Evolutionary conservation across 805 yeast species (phyloP).

Genomic region (Cyberlindnera misumaiensis): DNA sequence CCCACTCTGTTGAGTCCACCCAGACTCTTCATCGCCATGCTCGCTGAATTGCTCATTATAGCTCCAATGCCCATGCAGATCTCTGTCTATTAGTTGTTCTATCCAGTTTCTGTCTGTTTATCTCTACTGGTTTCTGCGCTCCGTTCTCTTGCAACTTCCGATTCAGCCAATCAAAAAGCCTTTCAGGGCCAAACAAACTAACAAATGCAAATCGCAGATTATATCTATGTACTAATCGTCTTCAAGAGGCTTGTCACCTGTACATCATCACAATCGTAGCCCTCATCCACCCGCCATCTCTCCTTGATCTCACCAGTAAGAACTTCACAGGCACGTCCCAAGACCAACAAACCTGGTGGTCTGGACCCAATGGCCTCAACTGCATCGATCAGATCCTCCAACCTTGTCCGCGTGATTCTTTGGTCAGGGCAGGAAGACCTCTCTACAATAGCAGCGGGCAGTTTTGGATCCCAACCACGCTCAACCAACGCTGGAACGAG

Average conservation of each 20-base stretch:
- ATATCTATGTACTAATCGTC: neutral
- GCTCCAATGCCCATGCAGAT: no score
- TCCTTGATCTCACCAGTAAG: conserved; percentile 18
- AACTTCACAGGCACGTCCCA: conserved; percentile 72
- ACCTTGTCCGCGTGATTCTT: conserved; percentile 68
- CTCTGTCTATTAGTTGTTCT: no score
- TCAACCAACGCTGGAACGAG: conserved; percentile 47
- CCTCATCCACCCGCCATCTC: conserved; percentile 30
- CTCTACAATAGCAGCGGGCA: conserved; percentile 84
- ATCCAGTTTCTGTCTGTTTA: no score
- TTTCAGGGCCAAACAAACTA: no score
- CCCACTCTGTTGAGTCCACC: no score
- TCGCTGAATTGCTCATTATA: no score
- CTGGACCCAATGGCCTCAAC: conserved; percentile 73
- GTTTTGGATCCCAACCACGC: conserved; percentile 57
- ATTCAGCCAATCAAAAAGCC: no score
- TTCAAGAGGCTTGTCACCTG: conserved; percentile 1
- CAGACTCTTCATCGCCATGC: no score
- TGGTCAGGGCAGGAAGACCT: conserved; percentile 94
- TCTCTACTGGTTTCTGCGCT: no score
- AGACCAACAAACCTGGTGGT: conserved; percentile 86
- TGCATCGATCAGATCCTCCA: conserved; percentile 63
- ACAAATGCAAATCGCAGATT: no score
- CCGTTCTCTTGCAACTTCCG: no score
- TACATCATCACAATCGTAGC: conserved; percentile 19